Base-by-base conservation (phyloP, 176 grass and related monocot genomes). In the Tillandsia fasciculata region DNA sequence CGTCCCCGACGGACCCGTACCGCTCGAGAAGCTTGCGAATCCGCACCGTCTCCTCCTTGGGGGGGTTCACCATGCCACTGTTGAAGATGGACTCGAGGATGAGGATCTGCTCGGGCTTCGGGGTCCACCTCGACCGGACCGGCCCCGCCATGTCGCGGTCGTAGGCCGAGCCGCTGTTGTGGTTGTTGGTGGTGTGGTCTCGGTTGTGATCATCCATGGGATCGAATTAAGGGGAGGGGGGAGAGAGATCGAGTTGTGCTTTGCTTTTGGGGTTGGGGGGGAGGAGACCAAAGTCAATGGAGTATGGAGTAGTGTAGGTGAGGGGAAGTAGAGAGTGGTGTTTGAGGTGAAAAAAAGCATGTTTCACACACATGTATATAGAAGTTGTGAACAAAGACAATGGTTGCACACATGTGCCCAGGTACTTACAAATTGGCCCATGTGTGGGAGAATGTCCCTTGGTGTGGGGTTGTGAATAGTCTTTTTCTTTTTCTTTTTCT, bases 61-160 rank as follows among this genome's bases (percentile, higher is more conserved):
- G 86, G 17, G 92, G 92, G 83, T 91, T 96, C 52, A 96, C 92
- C 88, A 89, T 91, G 81, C 92, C 92, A 63, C 85, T 89, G 75
- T 91, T 91, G 83, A 96, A 96, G 86, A 96, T 96, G 57, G 92
- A 91, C 81, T 96, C 88, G 17, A 96, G 92, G 70, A 96, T 96
- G 57, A 96, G 80, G 77, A 96, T 91, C 79, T 96, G 88, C 86
- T 96, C 92, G 13, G 92, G 92, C 72, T 96, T 91, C 0, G 92
- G 92, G 33, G 86, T 87, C 92, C 92, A 96, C 64, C 92, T 76
- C 63, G 92, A 91, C 22, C 92, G 80, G 72, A 84, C 92, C 18
- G 85, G 88, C 70, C 89, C 88, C 2, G 69, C 82, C 24, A 66
- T 48, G 1, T 64, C 27, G 49, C n/a, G 76, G 12, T 80, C 70